phyloP scores from a whole-genome alignment of 805 yeast species.

The Zygosaccharomyces pseudorouxii region DNA sequence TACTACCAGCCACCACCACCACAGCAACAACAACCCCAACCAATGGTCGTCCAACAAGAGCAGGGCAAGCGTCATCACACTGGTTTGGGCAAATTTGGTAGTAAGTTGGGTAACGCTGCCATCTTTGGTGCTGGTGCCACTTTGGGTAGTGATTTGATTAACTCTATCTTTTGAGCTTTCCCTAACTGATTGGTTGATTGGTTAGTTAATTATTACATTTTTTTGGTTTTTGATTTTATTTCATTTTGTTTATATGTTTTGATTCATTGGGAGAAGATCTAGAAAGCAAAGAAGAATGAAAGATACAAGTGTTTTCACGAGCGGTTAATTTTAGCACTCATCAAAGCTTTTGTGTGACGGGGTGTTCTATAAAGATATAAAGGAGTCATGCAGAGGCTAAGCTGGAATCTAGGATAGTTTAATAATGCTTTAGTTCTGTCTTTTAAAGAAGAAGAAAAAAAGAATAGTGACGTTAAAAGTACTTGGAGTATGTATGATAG shows the following conservation, averaged over 20 bases:
- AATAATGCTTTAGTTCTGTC: no score
- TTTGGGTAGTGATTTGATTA: conserved; percentile 39
- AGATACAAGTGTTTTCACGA: no score
- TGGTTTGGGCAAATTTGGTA: conserved; percentile 58
- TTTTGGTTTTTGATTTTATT: no score
- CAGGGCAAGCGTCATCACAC: conserved; percentile 34
- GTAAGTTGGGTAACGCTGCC: conserved; percentile 83
- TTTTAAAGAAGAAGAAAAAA: no score
- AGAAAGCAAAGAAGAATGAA: no score
- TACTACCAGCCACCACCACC: conserved; percentile 42
- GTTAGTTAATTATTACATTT: background rate
- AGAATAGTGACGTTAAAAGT: conserved; percentile 15
- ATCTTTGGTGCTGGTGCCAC: conserved; percentile 97
- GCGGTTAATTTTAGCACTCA: no score
- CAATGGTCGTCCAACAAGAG: conserved; percentile 22
- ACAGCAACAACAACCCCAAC: conserved; percentile 33
- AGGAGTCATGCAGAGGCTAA: no score
- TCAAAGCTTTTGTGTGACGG: no score
- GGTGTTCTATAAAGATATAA: no score
- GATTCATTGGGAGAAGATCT: no score
- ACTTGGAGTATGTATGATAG: conserved; percentile 54
- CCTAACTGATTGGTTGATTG: background rate
- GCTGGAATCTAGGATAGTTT: no score
- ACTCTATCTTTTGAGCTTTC: background rate
- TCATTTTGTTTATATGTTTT: no score